These are phyloP conservation scores for Trichoderma simmonsii DNA, from an alignment of 2,329 filamentous ascomycete species.

Conservation along the genomic window DNA sequence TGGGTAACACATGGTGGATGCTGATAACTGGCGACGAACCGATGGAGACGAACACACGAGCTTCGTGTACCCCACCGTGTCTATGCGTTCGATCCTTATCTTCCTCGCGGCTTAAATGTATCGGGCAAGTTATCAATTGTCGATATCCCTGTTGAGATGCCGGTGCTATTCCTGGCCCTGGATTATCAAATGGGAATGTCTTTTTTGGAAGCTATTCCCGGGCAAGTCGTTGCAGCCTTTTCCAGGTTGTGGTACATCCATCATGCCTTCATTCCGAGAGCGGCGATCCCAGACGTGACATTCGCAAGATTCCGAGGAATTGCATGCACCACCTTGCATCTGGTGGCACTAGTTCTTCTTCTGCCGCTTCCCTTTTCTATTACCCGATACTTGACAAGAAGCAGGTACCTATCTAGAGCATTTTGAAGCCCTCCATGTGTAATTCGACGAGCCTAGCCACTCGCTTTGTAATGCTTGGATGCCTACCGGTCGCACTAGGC, in stretches of 20 bases:
- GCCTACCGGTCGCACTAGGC: background rate
- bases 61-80: background rate
- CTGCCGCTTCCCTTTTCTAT: background rate
- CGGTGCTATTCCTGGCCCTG: background rate
- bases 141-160: background rate
- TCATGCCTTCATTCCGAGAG: background rate
- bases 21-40: background rate
- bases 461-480: background rate
- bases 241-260: background rate
- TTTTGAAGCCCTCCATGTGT: background rate
- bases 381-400: background rate
- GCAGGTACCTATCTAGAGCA: background rate
- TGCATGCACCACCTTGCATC: background rate
- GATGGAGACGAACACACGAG: background rate
- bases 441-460: background rate
- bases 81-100: background rate
- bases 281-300: background rate
- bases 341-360: background rate
- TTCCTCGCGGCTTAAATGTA: background rate
- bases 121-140: background rate
- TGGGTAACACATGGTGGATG: background rate
- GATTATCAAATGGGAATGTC: background rate
- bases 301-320: background rate
- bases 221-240: background rate
- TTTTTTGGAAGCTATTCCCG: background rate